A percentile compares a stretch with the other conserved stretches of the same genome.
phyloP scores from a whole-genome alignment of 768 basidiomycete genomes.

The Agrocybe pediades region DNA sequence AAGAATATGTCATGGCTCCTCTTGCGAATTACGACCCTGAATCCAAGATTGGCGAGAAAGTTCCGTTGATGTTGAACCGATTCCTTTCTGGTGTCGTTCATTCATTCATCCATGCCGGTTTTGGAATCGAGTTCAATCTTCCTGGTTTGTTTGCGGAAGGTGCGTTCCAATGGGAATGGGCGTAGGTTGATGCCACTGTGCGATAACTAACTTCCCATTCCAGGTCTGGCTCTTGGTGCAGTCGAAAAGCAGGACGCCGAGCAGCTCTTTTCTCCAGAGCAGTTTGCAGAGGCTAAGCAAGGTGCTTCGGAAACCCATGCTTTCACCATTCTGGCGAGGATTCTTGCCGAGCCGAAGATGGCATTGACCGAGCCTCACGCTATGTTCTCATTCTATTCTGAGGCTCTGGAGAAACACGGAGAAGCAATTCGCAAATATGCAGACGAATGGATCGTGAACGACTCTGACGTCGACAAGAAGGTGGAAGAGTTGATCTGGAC shows the following conservation, averaged over 20 bases:
- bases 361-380: slow-evolving; percentile 13
- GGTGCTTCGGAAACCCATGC: slow-evolving; percentile 11
- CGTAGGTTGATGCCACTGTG: not conserved
- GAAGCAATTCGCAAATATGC: slow-evolving; percentile 42
- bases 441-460: slow-evolving; percentile 40
- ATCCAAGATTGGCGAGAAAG: slow-evolving; percentile 30
- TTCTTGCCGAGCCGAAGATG: slow-evolving; percentile 46
- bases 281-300: not conserved
- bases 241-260: slow-evolving; percentile 33
- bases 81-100: slow-evolving; percentile 61
- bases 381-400: slow-evolving; percentile 28
- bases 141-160: slow-evolving; percentile 67
- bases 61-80: slow-evolving; percentile 59
- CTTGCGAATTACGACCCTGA: slow-evolving; percentile 45
- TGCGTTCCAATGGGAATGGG: slow-evolving; percentile 17
- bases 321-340: slow-evolving; percentile 42
- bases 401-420: slow-evolving; percentile 36
- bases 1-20: slow-evolving; percentile 61
- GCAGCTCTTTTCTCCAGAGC: not conserved
- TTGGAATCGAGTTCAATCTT: slow-evolving; percentile 61
- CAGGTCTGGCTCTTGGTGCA: slow-evolving; percentile 60
- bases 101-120: slow-evolving; percentile 64
- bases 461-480: slow-evolving; percentile 34
- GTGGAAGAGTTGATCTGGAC: slow-evolving; percentile 67
- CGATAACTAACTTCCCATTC: not conserved